Evolutionary conservation across 257 asterid species (phyloP).

Genomic region (Paulownia fortunei): DNA sequence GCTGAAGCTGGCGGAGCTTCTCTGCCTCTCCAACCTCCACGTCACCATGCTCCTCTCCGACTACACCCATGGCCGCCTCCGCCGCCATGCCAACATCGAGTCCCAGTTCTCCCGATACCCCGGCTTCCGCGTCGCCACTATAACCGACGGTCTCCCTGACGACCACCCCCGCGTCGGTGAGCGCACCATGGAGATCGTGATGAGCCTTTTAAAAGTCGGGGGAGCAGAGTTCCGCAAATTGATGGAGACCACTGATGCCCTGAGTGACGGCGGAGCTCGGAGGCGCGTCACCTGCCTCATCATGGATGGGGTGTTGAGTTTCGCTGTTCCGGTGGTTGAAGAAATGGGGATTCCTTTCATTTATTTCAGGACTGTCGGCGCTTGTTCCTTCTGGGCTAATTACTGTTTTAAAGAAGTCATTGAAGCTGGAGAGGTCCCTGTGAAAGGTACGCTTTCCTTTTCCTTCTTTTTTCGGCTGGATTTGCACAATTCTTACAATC

Average conservation of each 20-base stretch:
- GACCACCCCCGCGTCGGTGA: constrained; percentile 63
- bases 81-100: constrained; percentile 43
- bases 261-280: constrained; percentile 32
- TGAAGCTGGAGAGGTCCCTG: constrained; percentile 10
- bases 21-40: constrained; percentile 52
- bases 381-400: constrained; percentile 38
- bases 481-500: too few species aligned
- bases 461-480: background rate
- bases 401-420: constrained; percentile 43
- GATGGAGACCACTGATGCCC: constrained; percentile 48
- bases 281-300: constrained; percentile 53
- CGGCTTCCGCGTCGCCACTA: constrained; percentile 49
- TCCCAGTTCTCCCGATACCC: constrained; percentile 45
- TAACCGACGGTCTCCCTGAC: constrained; percentile 61
- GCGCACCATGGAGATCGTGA: constrained; percentile 42
- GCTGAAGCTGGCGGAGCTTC: constrained; percentile 72
- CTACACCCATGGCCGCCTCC: constrained; percentile 56
- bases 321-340: constrained; percentile 63
- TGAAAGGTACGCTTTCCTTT: background rate
- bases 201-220: constrained; percentile 50
- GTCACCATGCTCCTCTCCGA: constrained; percentile 63
- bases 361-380: constrained; percentile 56
- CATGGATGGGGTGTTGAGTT: constrained; percentile 65
- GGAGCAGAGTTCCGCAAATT: constrained; percentile 41
- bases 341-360: constrained; percentile 64